phyloP scores from a whole-genome alignment of 2,329 filamentous ascomycete species.

The Aureobasidium namibiae region DNA sequence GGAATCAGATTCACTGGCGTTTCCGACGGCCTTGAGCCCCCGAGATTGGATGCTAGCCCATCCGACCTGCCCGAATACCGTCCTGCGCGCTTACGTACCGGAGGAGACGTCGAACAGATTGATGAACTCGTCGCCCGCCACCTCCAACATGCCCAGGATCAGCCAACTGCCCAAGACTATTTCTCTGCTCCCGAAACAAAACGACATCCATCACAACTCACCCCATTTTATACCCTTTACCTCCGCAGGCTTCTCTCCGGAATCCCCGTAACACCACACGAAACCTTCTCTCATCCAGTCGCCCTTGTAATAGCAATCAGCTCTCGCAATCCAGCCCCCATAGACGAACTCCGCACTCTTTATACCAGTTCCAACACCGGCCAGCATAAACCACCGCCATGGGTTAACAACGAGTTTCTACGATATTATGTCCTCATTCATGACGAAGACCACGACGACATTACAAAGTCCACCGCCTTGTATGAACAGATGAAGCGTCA shows the following conservation, averaged over 20 bases:
- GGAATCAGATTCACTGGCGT: constrained; percentile 76
- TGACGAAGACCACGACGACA: constrained; percentile 92
- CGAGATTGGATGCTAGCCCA: constrained; percentile 23
- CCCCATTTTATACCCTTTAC: constrained; percentile 71
- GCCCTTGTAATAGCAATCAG: constrained; percentile 93
- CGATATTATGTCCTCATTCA: constrained; percentile 95
- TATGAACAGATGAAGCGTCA: constrained; percentile 99
- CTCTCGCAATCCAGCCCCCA: constrained; percentile 72
- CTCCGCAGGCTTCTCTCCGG: constrained; percentile 75
- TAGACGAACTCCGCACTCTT: constrained; percentile 75
- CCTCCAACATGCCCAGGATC: constrained; percentile 62
- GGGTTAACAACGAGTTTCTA: constrained; percentile 86
- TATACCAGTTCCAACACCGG: constrained; percentile 81
- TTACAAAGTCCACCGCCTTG: constrained; percentile 75
- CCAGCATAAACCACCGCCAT: constrained; percentile 63
- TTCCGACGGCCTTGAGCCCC: constrained; percentile 42
- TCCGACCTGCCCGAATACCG: constrained; percentile 25
- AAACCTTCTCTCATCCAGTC: constrained; percentile 91
- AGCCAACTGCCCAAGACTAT: constrained; percentile 33
- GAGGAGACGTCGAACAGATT: constrained; percentile 56
- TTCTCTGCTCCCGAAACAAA: constrained; percentile 29
- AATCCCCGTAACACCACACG: constrained; percentile 69
- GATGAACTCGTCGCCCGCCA: constrained; percentile 76
- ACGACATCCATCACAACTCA: constrained; percentile 18
- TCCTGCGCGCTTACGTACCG: constrained; percentile 33